These are phyloP conservation scores for Prunus kanzakura DNA, from an alignment of 306 rosid genomes.

Conservation along the genomic window DNA sequence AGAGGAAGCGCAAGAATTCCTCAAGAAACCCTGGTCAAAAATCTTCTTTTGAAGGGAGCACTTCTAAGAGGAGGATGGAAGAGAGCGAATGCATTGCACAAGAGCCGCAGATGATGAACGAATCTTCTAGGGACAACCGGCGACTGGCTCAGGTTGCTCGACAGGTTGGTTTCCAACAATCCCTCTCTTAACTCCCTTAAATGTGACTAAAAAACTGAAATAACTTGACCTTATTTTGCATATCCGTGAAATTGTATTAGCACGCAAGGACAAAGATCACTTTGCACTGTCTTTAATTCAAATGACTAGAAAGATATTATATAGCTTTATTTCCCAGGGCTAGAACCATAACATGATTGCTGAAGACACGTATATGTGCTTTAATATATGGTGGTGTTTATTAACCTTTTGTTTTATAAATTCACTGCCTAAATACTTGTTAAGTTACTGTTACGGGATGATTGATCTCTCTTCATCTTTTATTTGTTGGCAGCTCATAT, in stretches of 20 bases:
- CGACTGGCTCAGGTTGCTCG: constrained; percentile 54
- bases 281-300: neutral
- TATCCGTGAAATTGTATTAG: neutral
- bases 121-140: constrained; percentile 42
- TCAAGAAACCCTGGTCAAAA: constrained; percentile 32
- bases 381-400: neutral
- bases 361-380: neutral
- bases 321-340: neutral
- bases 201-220: constrained; percentile 1
- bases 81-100: constrained; percentile 28
- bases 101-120: constrained; percentile 31
- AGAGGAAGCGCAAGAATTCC: constrained; percentile 64
- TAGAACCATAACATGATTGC: neutral
- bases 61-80: constrained; percentile 34
- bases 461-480: constrained; percentile 12
- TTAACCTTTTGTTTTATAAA: neutral
- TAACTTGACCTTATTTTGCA: neutral
- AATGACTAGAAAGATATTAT: neutral
- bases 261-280: neutral
- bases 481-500: constrained; percentile 51
- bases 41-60: constrained; percentile 32
- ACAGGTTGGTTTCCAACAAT: constrained; percentile 45
- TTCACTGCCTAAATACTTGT: neutral
- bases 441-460: neutral
- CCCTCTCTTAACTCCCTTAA: constrained; percentile 13